Evolutionary conservation across 768 basidiomycete genomes (phyloP), one percentile per base, ranked within the genome.

Genomic region (Hygrophoropsis aurantiaca): DNA sequence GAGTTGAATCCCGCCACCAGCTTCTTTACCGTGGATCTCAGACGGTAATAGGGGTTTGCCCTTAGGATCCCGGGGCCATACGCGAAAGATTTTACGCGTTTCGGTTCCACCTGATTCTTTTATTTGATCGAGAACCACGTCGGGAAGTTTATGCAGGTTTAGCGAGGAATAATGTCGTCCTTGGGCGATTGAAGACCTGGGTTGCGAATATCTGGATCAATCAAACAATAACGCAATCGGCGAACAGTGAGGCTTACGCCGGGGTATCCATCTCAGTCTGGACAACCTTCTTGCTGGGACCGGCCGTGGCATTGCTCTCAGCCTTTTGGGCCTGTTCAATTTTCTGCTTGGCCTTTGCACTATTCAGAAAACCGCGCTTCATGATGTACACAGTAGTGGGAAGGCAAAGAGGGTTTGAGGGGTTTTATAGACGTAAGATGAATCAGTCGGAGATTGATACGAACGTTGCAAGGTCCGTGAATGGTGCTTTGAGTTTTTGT

Each of bases 61-160:
- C 0, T 53, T 40, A 0, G 56, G 56, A 23, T 54, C 42, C 23
- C 65, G 63, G 1, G 63, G 61, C 65, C 65, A 66, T 2, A 2
- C 1, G 2, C 59, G 48, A 33, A 67, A 57, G 0, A 60, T 26
- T 24, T 46, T 43, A 11, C 65, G 66, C 27, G 37, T 60, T 15
- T 11, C 35, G 13, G 2, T 0, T 1, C 47, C 53, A 20, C 23
- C 19, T 42, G 16, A 18, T 24, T n/a, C 24, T 32, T 25, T 42
- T 25, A 18, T 11, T 21, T 45, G 40, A 11, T 26, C 43, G 42
- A 44, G 46, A 23, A 47, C 11, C 23, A 26, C 21, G 15, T 25
- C 23, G 13, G 46, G 46, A 16, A 46, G 42, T 34, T 46, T 47
- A 15, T 47, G 46, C 5, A 38, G 46, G 27, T 47, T 3, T 3